Evolutionary conservation across 371 early-diverging fungal species (phyloP).

Genomic region (Mucor saturninus): DNA sequence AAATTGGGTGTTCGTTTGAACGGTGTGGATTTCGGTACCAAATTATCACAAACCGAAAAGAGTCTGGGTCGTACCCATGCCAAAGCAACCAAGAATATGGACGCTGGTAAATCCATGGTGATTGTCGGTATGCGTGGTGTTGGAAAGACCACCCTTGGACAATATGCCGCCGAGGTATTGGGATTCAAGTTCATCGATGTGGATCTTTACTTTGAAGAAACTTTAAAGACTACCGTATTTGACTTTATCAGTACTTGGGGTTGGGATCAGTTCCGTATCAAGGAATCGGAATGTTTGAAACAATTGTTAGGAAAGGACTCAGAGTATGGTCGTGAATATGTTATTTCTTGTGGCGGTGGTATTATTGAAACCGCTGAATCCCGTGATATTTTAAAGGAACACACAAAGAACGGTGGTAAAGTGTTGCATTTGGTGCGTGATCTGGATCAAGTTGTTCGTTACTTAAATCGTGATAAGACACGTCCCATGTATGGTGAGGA

Average conservation of each 20-base stretch:
- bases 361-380: constrained; percentile 86
- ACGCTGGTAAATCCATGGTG: constrained; percentile 67
- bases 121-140: constrained; percentile 97
- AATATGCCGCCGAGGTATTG: constrained; percentile 69
- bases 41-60: constrained; percentile 42
- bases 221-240: constrained; percentile 71
- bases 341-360: constrained; percentile 96
- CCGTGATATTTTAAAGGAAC: constrained; percentile 65
- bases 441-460: constrained; percentile 78
- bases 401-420: constrained; percentile 60
- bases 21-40: constrained; percentile 75
- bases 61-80: constrained; percentile 28
- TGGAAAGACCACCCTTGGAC: constrained; percentile 92
- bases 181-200: constrained; percentile 85
- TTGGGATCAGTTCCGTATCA: constrained; percentile 90
- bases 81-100: constrained; percentile 6
- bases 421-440: constrained; percentile 86
- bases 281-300: constrained; percentile 72
- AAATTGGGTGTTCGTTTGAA: constrained; percentile 72
- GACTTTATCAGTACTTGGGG: constrained; percentile 79
- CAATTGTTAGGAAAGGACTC: constrained; percentile 44
- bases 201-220: constrained; percentile 81
- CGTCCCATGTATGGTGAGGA: constrained; percentile 90
- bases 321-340: constrained; percentile 51
- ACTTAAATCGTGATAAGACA: constrained; percentile 78